phyloP scores from a whole-genome alignment of 306 rosid genomes.

The Trichosanthes cucumerina region DNA sequence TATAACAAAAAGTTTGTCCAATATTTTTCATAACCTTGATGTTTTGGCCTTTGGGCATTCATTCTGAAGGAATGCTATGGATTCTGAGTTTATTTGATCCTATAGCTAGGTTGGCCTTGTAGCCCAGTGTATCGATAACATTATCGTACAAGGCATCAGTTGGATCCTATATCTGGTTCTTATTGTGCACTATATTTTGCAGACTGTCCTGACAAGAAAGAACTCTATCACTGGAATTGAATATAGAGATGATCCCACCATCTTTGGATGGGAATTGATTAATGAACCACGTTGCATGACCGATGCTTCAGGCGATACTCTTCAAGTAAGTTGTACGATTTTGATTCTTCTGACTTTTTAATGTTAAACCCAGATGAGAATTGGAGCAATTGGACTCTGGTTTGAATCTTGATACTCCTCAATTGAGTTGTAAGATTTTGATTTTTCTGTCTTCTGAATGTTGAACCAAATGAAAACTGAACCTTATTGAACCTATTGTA shows the following conservation, averaged over 20 bases:
- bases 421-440: constrained; percentile 8
- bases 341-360: neutral
- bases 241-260: constrained; percentile 86
- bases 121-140: neutral
- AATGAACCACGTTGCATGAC: constrained; percentile 94
- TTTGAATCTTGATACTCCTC: neutral
- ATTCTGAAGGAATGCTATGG: neutral
- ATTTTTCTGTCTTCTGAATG: neutral
- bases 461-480: neutral
- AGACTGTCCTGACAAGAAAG: constrained; percentile 81
- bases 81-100: neutral
- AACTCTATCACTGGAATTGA: constrained; percentile 69
- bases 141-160: neutral
- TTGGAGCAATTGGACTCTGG: neutral
- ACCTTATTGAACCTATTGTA: neutral
- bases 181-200: constrained; percentile 13
- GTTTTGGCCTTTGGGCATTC: neutral
- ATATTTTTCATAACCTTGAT: neutral
- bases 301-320: constrained; percentile 93
- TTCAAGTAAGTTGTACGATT: constrained; percentile 57
- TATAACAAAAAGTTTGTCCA: neutral
- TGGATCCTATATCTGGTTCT: neutral
- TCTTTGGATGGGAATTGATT: constrained; percentile 95
- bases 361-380: neutral
- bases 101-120: neutral